Evolutionary conservation across 371 early-diverging fungal genomes (phyloP), one percentile per base, ranked within the genome.

Genomic region (Mucor velutinosus): DNA sequence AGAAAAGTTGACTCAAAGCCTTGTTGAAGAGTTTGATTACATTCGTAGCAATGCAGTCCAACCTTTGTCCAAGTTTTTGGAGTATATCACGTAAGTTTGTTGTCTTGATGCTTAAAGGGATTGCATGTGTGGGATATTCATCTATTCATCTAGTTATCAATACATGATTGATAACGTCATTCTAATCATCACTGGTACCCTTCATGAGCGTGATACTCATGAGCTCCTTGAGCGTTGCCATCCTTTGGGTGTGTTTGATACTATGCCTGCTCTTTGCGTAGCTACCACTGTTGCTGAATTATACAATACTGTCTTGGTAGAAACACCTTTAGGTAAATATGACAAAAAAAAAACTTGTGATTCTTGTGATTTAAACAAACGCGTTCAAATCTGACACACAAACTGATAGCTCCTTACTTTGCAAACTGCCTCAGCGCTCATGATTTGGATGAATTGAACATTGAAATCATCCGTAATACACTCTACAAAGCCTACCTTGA

Each of bases 131-230:
- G n/a, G 0, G 29, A 57, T 51, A 51, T 25, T 51, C 23, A 51
- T 7, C 21, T 45, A n/a, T 45, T 5, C 21, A 45, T 56, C 5
- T 71, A 95, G 97, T n/a, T 97, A 97, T 74, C 92, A 90, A 45
- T 99, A 98, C 76, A 98, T 98, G 99, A 99, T 99, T 69, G 99
- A 99, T 82, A 99, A 99, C 79, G 96, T 98, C 59, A 95, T 99
- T 64, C 85, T 99, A 67, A 80, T 99, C 43, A 97, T 99, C 70
- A 97, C 98, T 2, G 99, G 99, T 15, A 98, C 99, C 15, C 86
- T 99, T 33, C 99, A 99, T 72, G 95, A 97, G 78, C 92, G 98
- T 70, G 99, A 98, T 84, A 94, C 95, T n/a, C 92, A 93, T 75
- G 98, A 99, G 71, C 80, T 99, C 62, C 74, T 98, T 65, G 96